These are phyloP conservation scores for Colletotrichum kahawae DNA, from an alignment of 2,329 filamentous ascomycete species.

Conservation along the genomic window DNA sequence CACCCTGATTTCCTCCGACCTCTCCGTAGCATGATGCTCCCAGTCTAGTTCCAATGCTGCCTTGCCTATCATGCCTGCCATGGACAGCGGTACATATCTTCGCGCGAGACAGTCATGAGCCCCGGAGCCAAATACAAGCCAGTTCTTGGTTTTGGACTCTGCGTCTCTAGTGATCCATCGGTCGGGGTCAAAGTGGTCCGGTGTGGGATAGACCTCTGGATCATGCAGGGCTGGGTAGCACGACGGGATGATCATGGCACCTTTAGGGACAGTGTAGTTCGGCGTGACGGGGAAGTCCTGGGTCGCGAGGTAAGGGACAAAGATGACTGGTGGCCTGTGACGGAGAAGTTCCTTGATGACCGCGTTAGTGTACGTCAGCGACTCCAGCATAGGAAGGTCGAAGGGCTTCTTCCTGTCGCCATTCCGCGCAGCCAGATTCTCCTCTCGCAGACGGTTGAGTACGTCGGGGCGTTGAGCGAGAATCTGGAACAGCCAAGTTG, in stretches of 20 bases:
- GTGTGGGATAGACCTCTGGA: slow-evolving; percentile 49
- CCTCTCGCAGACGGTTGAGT: slow-evolving; percentile 46
- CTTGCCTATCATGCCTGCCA: slow-evolving; percentile 59
- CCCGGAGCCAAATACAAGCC: slow-evolving; percentile 58
- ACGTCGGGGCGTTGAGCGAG: slow-evolving; percentile 56
- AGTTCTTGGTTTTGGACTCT: slow-evolving; percentile 55
- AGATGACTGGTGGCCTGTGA: slow-evolving; percentile 57
- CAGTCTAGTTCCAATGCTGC: slow-evolving; percentile 55
- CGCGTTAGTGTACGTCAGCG: slow-evolving; percentile 55
- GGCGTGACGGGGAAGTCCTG: slow-evolving; percentile 52
- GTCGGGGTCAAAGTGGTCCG: slow-evolving; percentile 53
- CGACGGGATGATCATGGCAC: slow-evolving; percentile 53
- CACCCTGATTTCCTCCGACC: slow-evolving; percentile 54
- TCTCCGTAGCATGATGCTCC: slow-evolving; percentile 51
- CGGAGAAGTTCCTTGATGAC: slow-evolving; percentile 60
- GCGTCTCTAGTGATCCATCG: slow-evolving; percentile 58
- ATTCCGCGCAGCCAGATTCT: slow-evolving; percentile 48
- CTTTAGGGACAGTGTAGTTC: slow-evolving; percentile 53
- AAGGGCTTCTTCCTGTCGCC: slow-evolving; percentile 46
- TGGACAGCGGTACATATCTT: slow-evolving; percentile 53
- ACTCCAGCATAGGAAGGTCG: slow-evolving; percentile 51
- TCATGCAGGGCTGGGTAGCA: slow-evolving; percentile 58
- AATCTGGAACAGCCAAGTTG: slow-evolving; percentile 58
- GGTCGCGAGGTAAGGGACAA: slow-evolving; percentile 56
- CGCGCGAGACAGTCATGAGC: slow-evolving; percentile 55